These are phyloP conservation scores for Buxus sempervirens DNA, from an alignment of 164 flowering plant species.

Conservation along the genomic window DNA sequence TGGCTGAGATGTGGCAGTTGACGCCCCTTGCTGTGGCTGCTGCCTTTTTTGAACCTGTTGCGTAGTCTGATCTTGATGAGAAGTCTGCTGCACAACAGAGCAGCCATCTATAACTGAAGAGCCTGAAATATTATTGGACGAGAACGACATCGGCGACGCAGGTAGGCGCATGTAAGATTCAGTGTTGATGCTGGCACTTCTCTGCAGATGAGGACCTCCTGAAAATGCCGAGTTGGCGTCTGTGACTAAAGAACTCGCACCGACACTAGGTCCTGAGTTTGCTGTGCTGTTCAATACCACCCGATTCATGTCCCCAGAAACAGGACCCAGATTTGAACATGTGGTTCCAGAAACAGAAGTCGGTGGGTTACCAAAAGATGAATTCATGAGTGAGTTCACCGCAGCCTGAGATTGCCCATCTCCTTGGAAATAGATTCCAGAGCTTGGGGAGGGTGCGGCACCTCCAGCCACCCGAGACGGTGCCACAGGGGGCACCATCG, in stretches of 20 bases:
- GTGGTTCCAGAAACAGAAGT: constrained; percentile 57
- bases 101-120: constrained; percentile 80
- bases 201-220: constrained; percentile 92
- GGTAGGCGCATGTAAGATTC: constrained; percentile 80
- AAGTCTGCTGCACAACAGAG: constrained; percentile 55
- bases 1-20: constrained; percentile 74
- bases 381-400: constrained; percentile 60
- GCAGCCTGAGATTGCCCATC: constrained; percentile 55
- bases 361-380: constrained; percentile 70
- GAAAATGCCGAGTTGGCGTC: constrained; percentile 94
- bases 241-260: constrained; percentile 92
- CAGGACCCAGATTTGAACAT: constrained; percentile 45
- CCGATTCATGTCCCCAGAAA: constrained; percentile 72
- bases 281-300: constrained; percentile 58
- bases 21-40: constrained; percentile 63
- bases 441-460: constrained; percentile 62
- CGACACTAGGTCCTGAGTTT: constrained; percentile 89
- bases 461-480: constrained; percentile 86
- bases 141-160: constrained; percentile 89
- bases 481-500: constrained; percentile 57
- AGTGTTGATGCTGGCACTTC: constrained; percentile 87
- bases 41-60: constrained; percentile 54
- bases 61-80: constrained; percentile 61
- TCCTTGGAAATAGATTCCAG: constrained; percentile 86
- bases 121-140: constrained; percentile 84